Evolutionary conservation across 352 stramenopile species (phyloP), one percentile per base, ranked within the genome.

Genomic region (Thraustotheca clavata): DNA sequence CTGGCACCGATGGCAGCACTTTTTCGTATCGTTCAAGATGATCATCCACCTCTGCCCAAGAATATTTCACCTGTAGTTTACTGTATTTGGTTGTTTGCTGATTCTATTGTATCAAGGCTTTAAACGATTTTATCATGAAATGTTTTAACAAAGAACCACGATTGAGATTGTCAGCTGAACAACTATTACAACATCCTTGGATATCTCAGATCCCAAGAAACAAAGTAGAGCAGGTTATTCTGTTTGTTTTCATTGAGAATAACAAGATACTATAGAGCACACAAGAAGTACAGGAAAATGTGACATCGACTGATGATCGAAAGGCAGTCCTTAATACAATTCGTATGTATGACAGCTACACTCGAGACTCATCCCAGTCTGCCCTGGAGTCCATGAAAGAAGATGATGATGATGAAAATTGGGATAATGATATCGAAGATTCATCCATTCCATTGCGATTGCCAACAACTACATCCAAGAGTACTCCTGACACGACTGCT

Each of bases 21-120:
- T 11, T 97, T 97, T 41, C 87, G 89, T 1, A 97, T 97, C 54
- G 91, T 97, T 1, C 86, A 96, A 71, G 91, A 97, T 70, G 89
- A 96, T 60, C 86, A 95, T 33, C 91, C 91, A 20, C 89, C 89
- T 9, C 69, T 97, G 24, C 89, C 89, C 0, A 85, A 95, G 43
- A 82, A 88, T 32, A 90, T 96, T 41, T 96, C 88, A 7, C 83
- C 85, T 11, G 80, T 89, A 22, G 59, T 8, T 60, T 22, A 46
- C 11, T 46, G 14, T 69, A 36, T 43, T 18, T 33, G 43, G 26
- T 32, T 20, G 12, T 9, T n/a, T 1, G 35, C 4, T 68, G 14
- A 41, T 62, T 2, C 35, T 20, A 27, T 32, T 62, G 12, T 12
- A 4, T 33, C 1, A 35, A 93, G 74, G 88, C 80, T 12, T 76